Evolutionary conservation across 345 rosid genomes (phyloP), one percentile per base, ranked within the genome.

Genomic region (Murraya paniculata): DNA sequence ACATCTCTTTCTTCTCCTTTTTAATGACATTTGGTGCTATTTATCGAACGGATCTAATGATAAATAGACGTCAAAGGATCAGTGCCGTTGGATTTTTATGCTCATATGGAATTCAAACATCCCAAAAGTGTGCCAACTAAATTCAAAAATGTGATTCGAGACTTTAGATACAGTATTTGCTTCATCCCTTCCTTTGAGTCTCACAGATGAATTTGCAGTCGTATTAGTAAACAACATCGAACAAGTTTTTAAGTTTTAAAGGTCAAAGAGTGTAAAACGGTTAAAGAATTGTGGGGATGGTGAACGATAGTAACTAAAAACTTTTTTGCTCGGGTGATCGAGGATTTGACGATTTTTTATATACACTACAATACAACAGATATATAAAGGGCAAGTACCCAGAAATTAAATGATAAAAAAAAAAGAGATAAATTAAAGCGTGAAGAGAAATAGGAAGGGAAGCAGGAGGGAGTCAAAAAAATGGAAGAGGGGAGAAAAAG

Each of bases 291-390:
- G 64, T 18, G 13, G 7, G 59, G 39, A 41, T 7, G n/a, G 55
- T 19, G 10, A 75, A 70, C 62, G 73, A 65, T 72, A 67, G 70
- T 79, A 64, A 75, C 74, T 30, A 64, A 74, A 84, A 73, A 57
- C 72, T 76, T 79, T 80, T 61, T 57, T 6, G 79, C 81, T 71
- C 58, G 16, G 72, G 78, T 65, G 62, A 78, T 75, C 71, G 74
- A 77, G 75, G 27, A 71, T 80, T 76, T 78, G 85, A 71, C 58
- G 83, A 80, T 77, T 73, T 82, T 88, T 83, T 87, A 84, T 87
- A 85, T 88, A 88, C 87, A 85, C 87, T 78, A 83, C 83, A 81
- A 83, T 85, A 83, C 87, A 84, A 72, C 31, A 77, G 79, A 83
- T 80, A 78, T 77, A 75, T 71, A 76, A 79, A 55, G 82, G 91